These are phyloP conservation scores for Daldinia loculata DNA, from an alignment of 495 filamentous ascomycete genomes.

Conservation along the genomic window DNA sequence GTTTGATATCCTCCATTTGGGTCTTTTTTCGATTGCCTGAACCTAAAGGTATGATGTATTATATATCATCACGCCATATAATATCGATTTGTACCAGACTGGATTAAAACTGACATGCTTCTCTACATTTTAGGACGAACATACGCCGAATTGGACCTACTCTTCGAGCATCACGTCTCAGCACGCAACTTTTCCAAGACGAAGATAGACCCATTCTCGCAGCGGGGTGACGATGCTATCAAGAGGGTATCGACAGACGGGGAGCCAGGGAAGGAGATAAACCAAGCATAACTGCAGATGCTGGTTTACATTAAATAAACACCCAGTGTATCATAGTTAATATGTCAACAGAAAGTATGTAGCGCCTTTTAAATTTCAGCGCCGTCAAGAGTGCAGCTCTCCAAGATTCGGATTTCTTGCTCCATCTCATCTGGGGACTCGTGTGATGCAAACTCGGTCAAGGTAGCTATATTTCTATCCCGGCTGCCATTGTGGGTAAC, in stretches of 20 bases:
- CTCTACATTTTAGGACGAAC: slow-evolving; percentile 42
- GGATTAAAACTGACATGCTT: background rate
- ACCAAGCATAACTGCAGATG: background rate
- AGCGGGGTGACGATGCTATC: background rate
- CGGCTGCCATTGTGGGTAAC: slow-evolving; percentile 25
- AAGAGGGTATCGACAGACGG: slow-evolving; percentile 18
- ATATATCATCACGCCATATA: background rate
- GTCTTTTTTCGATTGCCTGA: slow-evolving; percentile 50
- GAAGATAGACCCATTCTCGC: slow-evolving; percentile 40
- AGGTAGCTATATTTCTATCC: slow-evolving; percentile 15
- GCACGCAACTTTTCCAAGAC: slow-evolving; percentile 53
- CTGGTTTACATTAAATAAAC: background rate
- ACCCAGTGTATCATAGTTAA: background rate
- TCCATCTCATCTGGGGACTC: background rate
- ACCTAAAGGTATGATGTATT: slow-evolving; percentile 36
- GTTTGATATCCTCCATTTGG: slow-evolving; percentile 52
- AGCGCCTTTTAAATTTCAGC: background rate
- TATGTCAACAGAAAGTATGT: background rate
- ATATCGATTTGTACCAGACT: background rate
- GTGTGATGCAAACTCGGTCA: background rate
- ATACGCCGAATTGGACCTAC: slow-evolving; percentile 60
- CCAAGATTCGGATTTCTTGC: background rate
- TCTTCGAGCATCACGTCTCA: slow-evolving; percentile 55
- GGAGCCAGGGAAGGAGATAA: slow-evolving; percentile 8
- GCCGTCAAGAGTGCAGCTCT: background rate